phyloP scores from a whole-genome alignment of 495 filamentous ascomycete genomes.

The Xylaria cubensis region DNA sequence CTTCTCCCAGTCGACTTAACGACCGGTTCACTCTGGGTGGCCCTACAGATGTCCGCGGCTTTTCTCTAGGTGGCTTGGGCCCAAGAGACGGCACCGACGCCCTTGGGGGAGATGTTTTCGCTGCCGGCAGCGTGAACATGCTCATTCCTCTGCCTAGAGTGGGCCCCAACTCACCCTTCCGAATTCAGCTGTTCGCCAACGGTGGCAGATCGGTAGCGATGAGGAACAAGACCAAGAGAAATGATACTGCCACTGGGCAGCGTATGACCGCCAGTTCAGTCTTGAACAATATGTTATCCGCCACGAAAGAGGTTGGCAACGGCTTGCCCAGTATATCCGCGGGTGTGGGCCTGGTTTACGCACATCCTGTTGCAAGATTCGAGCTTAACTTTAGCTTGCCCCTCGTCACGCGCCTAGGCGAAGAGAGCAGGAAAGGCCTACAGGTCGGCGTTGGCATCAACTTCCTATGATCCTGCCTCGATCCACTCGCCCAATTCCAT shows the following conservation, averaged over 20 bases:
- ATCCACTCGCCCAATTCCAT: background rate
- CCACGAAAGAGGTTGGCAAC: slow-evolving; percentile 69
- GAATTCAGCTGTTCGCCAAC: slow-evolving; percentile 89
- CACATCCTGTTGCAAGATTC: slow-evolving; percentile 87
- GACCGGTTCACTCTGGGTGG: slow-evolving; percentile 96
- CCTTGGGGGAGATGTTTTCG: slow-evolving; percentile 89
- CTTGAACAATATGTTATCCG: slow-evolving; percentile 57
- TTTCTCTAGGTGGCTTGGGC: slow-evolving; percentile 86
- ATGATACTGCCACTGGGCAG: slow-evolving; percentile 38
- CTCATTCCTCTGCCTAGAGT: slow-evolving; percentile 82
- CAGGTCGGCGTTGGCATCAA: slow-evolving; percentile 93
- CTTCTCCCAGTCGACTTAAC: slow-evolving; percentile 77
- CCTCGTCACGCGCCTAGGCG: slow-evolving; percentile 76
- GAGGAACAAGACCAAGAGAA: slow-evolving; percentile 58
- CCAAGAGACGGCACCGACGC: slow-evolving; percentile 84
- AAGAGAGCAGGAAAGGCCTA: slow-evolving; percentile 88
- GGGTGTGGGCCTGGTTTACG: slow-evolving; percentile 91
- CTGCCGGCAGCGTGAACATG: slow-evolving; percentile 83
- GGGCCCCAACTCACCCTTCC: slow-evolving; percentile 80
- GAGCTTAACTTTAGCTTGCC: slow-evolving; percentile 95
- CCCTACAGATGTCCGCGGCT: slow-evolving; percentile 92
- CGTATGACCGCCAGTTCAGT: slow-evolving; percentile 49
- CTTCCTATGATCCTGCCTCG: slow-evolving; percentile 68
- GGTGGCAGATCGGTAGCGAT: slow-evolving; percentile 84
- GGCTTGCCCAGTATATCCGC: slow-evolving; percentile 86